Evolutionary conservation across 108 stramenopile genomes (phyloP).

Genomic region (Nitzschia inconspicua): DNA sequence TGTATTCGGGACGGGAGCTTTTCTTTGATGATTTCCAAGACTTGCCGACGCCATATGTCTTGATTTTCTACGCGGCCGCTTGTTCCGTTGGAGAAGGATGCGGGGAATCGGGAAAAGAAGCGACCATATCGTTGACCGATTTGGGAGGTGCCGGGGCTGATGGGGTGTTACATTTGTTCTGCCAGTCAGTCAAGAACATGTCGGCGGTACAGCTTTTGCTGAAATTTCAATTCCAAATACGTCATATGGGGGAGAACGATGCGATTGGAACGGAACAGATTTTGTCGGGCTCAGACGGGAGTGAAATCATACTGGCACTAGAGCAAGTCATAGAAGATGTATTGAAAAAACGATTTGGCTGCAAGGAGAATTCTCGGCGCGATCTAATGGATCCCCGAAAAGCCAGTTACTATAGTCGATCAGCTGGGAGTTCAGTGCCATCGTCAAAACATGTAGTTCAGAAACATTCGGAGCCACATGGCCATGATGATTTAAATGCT

Average conservation of each 20-base stretch:
- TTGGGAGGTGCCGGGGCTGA: neutral
- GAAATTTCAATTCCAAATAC: neutral
- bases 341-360: neutral
- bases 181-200: neutral
- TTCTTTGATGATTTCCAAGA: slow-evolving; percentile 2
- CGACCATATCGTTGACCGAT: neutral
- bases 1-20: neutral
- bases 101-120: neutral
- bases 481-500: too few species aligned
- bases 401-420: too few species aligned
- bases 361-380: too few species aligned
- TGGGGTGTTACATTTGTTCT: neutral
- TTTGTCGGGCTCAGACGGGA: too few species aligned
- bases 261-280: too few species aligned
- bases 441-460: too few species aligned
- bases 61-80: slow-evolving; percentile 4
- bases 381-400: too few species aligned
- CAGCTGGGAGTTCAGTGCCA: too few species aligned
- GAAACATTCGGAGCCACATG: too few species aligned
- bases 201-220: neutral
- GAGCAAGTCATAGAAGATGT: neutral
- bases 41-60: neutral
- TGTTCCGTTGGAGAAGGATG: neutral
- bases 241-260: neutral
- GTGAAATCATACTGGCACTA: neutral